phyloP scores from a whole-genome alignment of 345 rosid genomes.

The Nasturtium officinale region DNA sequence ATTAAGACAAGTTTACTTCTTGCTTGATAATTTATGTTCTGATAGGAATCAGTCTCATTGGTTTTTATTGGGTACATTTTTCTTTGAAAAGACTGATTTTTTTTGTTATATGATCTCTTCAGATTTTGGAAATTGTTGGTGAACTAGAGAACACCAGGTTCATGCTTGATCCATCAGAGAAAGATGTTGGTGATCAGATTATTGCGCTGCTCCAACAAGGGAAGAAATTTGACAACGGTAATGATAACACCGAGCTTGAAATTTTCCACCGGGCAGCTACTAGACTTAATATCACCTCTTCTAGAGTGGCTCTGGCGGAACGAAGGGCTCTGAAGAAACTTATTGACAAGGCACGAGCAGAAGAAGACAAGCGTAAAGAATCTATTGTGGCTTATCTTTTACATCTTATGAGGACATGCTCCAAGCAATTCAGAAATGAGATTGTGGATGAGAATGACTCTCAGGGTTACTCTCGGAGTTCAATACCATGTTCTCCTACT shows the following conservation, averaged over 20 bases:
- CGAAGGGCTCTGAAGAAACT: slow-evolving; percentile 93
- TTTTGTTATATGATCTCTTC: slow-evolving; percentile 33
- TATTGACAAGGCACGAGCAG: slow-evolving; percentile 83
- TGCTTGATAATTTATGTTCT: background rate
- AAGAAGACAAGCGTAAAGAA: slow-evolving; percentile 98
- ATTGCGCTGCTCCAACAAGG: slow-evolving; percentile 90
- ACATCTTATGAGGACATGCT: slow-evolving; percentile 92
- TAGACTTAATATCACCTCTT: slow-evolving; percentile 76
- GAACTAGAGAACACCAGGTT: slow-evolving; percentile 72
- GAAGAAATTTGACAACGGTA: slow-evolving; percentile 63
- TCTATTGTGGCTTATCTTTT: slow-evolving; percentile 93
- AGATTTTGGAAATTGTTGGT: slow-evolving; percentile 80
- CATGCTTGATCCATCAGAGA: slow-evolving; percentile 73
- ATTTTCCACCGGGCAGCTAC: slow-evolving; percentile 84
- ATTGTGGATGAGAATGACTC: slow-evolving; percentile 86
- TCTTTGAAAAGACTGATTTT: slow-evolving; percentile 32
- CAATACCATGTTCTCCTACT: slow-evolving; percentile 89
- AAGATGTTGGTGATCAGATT: slow-evolving; percentile 92
- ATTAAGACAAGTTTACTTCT: background rate
- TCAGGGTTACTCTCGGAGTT: slow-evolving; percentile 48
- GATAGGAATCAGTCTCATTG: background rate
- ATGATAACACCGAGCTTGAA: slow-evolving; percentile 77
- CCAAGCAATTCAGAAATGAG: slow-evolving; percentile 87
- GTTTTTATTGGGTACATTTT: background rate
- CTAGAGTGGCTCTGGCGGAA: slow-evolving; percentile 88